Percentiles rank a stretch among this genome's conserved stretches.
phyloP scores from a whole-genome alignment of 2,329 filamentous ascomycete genomes.

The Colletotrichum echinochloae region DNA sequence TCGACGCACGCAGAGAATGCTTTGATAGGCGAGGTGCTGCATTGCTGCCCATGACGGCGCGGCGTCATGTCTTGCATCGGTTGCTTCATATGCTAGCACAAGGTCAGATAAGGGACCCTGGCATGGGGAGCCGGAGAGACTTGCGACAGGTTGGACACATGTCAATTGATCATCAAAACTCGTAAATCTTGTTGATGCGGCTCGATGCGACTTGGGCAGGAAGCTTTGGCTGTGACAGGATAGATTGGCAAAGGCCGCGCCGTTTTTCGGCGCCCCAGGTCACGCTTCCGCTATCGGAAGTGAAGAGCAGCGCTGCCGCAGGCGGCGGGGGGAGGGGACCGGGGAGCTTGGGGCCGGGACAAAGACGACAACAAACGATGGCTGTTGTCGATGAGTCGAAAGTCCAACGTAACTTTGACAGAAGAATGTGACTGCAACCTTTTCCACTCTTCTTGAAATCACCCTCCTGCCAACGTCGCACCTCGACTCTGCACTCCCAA shows the following conservation, averaged over 20 bases:
- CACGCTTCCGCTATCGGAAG: slow-evolving; percentile 37
- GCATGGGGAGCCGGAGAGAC: neutral
- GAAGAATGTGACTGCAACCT: slow-evolving; percentile 32
- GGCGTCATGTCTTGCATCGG: slow-evolving; percentile 15
- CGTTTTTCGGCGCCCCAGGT: slow-evolving; percentile 28
- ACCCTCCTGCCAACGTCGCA: slow-evolving; percentile 10
- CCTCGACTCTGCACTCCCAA: slow-evolving; percentile 14
- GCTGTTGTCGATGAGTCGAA: slow-evolving; percentile 19
- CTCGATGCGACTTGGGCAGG: slow-evolving; percentile 19
- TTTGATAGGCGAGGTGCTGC: neutral
- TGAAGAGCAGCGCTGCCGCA: neutral
- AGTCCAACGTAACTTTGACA: slow-evolving; percentile 33
- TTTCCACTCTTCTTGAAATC: neutral
- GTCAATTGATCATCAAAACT: slow-evolving; percentile 38
- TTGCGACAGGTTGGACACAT: slow-evolving; percentile 32
- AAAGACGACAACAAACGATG: neutral
- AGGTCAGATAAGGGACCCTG: slow-evolving; percentile 26
- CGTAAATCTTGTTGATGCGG: slow-evolving; percentile 13
- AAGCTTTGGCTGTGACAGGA: slow-evolving; percentile 9
- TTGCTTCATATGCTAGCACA: slow-evolving; percentile 26
- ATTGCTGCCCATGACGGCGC: neutral
- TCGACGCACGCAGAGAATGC: slow-evolving; percentile 1
- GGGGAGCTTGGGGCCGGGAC: neutral
- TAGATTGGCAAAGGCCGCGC: slow-evolving; percentile 25
- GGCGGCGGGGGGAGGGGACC: neutral